Evolutionary conservation across 352 stramenopile genomes (phyloP), one percentile per base, ranked within the genome.

Genomic region (Globisporangium parvum): DNA sequence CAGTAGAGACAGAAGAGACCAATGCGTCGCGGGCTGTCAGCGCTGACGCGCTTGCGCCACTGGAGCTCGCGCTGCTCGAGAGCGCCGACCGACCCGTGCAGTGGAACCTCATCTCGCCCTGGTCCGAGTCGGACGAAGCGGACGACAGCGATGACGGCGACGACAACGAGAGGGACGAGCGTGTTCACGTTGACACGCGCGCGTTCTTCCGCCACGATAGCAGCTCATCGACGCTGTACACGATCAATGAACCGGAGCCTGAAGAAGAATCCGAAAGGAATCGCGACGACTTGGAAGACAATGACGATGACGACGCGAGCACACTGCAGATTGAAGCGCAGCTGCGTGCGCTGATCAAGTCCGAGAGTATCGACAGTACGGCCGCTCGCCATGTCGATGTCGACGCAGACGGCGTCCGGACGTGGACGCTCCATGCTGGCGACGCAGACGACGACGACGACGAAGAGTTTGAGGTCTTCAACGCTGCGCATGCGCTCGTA

Each of bases 41-140:
- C n/a, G n/a, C n/a, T n/a, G n/a, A n/a, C n/a, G n/a, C n/a, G 15
- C 10, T 28, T 40, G 8, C 40, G 10, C 28, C 51, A 17, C 50
- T 54, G 1, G 10, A 37, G 4, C 24, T 63, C 0, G 26, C 28
- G 15, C 28, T 62, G 23, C 14, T 57, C 8, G 51, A 58, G 14
- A 26, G 20, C 39, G 35, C 35, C 8, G 44, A 39, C 20, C 42
- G 9, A 35, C 35, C 23, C 0, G 33, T 66, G 35, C 65, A 71
- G 41, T 82, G 67, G 69, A 63, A 56, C 44, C 63, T 88, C 47
- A 72, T 88, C 31, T 88, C 78, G 28, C 78, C 78, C 14, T 82
- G 66, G 55, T 85, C 71, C 10, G 64, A 70, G 45, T 53, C 45
- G 6, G 35, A 49, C 15, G 42, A 63, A 9, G 35, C 50, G 6